Evolutionary conservation across 163 green algal genomes (phyloP).

Genomic region (Scenedesmus sp.): DNA sequence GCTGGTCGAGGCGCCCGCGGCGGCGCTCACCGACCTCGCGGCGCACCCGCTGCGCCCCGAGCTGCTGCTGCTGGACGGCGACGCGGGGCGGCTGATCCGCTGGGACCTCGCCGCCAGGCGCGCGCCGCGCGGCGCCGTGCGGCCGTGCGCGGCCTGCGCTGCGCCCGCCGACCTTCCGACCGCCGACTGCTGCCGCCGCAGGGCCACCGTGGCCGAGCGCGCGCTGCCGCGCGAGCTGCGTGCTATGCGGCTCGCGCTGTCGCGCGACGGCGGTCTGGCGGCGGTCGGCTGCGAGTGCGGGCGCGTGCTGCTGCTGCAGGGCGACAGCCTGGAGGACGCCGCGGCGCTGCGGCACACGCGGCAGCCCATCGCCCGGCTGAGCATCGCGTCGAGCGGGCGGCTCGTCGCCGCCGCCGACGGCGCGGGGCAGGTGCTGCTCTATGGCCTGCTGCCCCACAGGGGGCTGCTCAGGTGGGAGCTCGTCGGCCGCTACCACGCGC

Average conservation of each 20-base stretch:
- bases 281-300: conserved; percentile 39
- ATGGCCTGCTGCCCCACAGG: conserved; percentile 61
- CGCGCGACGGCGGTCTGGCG: conserved; percentile 21
- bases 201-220: no score
- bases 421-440: conserved; percentile 54
- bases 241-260: neutral
- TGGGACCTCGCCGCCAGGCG: conserved; percentile 53
- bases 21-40: conserved; percentile 50
- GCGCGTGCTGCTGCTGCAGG: conserved; percentile 48
- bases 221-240: neutral
- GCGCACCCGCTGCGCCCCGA: conserved; percentile 59
- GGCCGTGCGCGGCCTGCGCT: no score
- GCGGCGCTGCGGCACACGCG: conserved; percentile 24
- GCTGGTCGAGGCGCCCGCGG: conserved; percentile 49
- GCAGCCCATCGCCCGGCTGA: conserved; percentile 24
- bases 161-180: conserved; percentile 31
- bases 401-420: conserved; percentile 50
- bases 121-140: neutral
- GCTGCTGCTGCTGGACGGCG: conserved; percentile 42
- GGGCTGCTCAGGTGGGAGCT: conserved; percentile 70
- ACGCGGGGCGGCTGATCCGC: conserved; percentile 45
- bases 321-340: conserved; percentile 30
- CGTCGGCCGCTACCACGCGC: conserved; percentile 65
- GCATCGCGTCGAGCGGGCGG: conserved; percentile 14
- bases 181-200: no score